Base-by-base conservation (phyloP, 1,284 basidiomycete genomes). In the Xerocomus amazonicus region DNA sequence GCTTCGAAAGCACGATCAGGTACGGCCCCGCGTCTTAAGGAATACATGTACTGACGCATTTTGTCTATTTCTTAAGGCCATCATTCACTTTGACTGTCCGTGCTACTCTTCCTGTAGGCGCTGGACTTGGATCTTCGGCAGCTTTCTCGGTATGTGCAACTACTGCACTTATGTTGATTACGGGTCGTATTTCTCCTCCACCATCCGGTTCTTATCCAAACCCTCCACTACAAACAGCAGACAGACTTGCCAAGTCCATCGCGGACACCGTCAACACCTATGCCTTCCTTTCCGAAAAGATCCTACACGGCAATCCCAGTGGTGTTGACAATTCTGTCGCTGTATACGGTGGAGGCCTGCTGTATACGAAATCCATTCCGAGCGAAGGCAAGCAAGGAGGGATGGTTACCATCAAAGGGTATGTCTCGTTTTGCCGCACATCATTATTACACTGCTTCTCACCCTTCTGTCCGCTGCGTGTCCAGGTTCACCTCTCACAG, bases 241-340 rank as follows among this genome's bases (percentile, higher is more conserved):
- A 72, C 37, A 56, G 63, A 43, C 55, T 67, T 38, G 16, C 53
- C 9, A 66, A 42, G 27, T 67, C 72, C 32, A 71, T 77, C 27
- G 88, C 92, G 5, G 84, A 92, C 57, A 76, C 86, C 57, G 83
- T 95, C 57, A 98, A 99, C 69, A 76, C 78, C 41, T 98, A 94
- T 87, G 93, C 97, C 16, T 99, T 97, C 71, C 74, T 97, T 43
- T 81, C 89, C 6, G 97, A 99, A 72, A 98, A 98, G 70, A 90
- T 99, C 33, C 74, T 98, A 45, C 97, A 99, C 66, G 97, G 97
- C 3, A 99, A 93, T 62, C 97, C 97, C 1, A 96, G 92, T 51
- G 97, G 97, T 17, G 91, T 99, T 31, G 97, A 99, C 70, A 99
- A 99, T 69, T 90, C 93, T 14, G 92, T 98, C 31, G 81, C 92